Conservation (phyloP, 1,284 basidiomycete species). For the Sphaerobolus stellatus region DNA sequence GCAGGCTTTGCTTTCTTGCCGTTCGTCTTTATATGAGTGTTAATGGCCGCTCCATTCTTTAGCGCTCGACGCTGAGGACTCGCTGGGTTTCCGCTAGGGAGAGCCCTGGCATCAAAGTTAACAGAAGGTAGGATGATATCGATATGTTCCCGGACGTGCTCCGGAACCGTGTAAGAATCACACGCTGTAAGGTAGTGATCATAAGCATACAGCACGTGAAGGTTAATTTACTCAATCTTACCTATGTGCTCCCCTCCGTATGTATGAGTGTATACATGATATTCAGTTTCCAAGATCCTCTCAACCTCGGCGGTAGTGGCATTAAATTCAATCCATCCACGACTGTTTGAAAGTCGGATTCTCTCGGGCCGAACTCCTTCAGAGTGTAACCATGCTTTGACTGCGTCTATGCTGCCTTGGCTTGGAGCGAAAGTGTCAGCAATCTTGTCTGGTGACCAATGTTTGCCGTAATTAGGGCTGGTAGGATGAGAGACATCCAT, state of each 20-base stretch:
- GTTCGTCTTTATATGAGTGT: neutral
- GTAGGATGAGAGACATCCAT: conserved; percentile 47
- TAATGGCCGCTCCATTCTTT: neutral
- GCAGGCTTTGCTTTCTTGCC: neutral
- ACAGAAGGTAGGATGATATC: conserved; percentile 25
- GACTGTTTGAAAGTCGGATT: conserved; percentile 12
- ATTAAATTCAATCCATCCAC: conserved; percentile 21
- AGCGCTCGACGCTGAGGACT: neutral
- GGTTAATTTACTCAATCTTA: neutral
- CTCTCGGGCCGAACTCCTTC: conserved; percentile 12
- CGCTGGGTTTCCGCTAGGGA: conserved; percentile 1
- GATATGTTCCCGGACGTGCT: conserved; percentile 19
- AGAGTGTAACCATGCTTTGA: conserved; percentile 17
- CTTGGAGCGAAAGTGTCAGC: conserved; percentile 3
- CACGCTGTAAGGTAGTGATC: conserved; percentile 12
- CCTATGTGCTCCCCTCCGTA: conserved; percentile 1
- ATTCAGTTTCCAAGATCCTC: conserved; percentile 20
- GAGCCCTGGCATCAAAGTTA: conserved; percentile 18
- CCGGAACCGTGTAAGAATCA: conserved; percentile 22
- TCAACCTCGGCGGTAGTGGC: conserved; percentile 22
- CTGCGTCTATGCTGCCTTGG: conserved; percentile 15
- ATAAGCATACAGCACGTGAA: neutral
- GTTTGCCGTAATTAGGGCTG: conserved; percentile 42
- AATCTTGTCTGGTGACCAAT: conserved; percentile 32
- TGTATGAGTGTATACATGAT: conserved; percentile 16